phyloP scores from a whole-genome alignment of 2,329 filamentous ascomycete genomes.

The Claviceps spartinae region DNA sequence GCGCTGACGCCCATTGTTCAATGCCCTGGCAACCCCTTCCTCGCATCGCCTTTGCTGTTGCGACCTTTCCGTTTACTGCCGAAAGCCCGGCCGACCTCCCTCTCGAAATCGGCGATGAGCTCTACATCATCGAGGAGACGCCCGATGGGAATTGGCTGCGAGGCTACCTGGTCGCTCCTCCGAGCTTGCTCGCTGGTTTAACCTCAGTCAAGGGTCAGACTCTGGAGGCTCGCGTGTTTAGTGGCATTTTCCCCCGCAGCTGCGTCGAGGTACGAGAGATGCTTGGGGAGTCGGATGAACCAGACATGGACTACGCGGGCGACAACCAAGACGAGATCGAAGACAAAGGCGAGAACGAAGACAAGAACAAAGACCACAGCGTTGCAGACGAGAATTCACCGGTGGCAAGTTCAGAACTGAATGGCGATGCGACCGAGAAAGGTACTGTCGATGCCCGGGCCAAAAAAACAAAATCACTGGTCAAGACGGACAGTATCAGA shows the following conservation, averaged over 20 bases:
- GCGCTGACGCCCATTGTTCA: slow-evolving; percentile 17
- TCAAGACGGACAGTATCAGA: slow-evolving; percentile 13
- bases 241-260: slow-evolving; percentile 90
- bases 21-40: slow-evolving; percentile 98
- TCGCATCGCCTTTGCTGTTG: slow-evolving; percentile 94
- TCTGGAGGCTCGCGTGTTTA: slow-evolving; percentile 89
- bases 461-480: slow-evolving; percentile 22
- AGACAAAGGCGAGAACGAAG: slow-evolving; percentile 22
- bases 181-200: slow-evolving; percentile 79
- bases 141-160: slow-evolving; percentile 86
- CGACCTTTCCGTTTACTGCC: slow-evolving; percentile 84
- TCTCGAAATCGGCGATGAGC: slow-evolving; percentile 92
- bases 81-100: slow-evolving; percentile 81
- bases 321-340: slow-evolving; percentile 23
- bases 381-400: slow-evolving; percentile 19
- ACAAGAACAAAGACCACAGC: slow-evolving; percentile 20
- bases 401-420: slow-evolving; percentile 16
- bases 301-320: slow-evolving; percentile 32
- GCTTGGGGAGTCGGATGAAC: slow-evolving; percentile 57
- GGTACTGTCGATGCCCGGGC: slow-evolving; percentile 31
- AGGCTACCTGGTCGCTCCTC: slow-evolving; percentile 88
- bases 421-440: slow-evolving; percentile 40
- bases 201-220: slow-evolving; percentile 87
- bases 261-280: slow-evolving; percentile 93
- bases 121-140: slow-evolving; percentile 97